phyloP scores from a whole-genome alignment of 768 basidiomycete genomes.

The Phlegmacium glaucopus region DNA sequence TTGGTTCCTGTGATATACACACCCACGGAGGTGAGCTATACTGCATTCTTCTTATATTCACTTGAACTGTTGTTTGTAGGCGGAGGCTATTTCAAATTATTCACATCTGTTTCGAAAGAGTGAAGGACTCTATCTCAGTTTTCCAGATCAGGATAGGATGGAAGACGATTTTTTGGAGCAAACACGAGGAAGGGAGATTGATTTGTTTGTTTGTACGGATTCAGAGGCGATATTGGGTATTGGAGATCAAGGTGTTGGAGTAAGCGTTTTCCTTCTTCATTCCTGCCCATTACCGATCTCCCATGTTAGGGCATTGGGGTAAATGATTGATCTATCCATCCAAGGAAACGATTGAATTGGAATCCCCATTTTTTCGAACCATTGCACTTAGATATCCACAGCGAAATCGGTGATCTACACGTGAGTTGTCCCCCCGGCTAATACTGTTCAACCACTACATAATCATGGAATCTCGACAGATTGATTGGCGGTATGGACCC shows the following conservation, averaged over 20 bases:
- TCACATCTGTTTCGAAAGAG: conserved; percentile 80
- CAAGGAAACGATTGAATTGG: too few species aligned
- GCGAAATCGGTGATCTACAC: conserved; percentile 81
- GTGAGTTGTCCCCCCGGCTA: conserved; percentile 23
- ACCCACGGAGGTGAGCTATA: conserved; percentile 59
- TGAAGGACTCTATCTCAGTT: conserved; percentile 73
- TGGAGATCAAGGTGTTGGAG: conserved; percentile 65
- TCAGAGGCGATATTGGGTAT: conserved; percentile 82
- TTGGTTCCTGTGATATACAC: conserved; percentile 77
- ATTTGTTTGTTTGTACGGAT: conserved; percentile 82
- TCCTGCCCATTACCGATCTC: too few species aligned
- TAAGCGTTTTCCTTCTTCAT: conserved; percentile 24
- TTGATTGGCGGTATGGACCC: conserved; percentile 68
- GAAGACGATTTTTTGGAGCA: conserved; percentile 74
- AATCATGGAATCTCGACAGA: conserved; percentile 23
- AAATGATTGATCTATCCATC: neutral
- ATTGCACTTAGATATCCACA: conserved; percentile 75
- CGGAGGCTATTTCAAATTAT: conserved; percentile 79
- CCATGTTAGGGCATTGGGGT: conserved; percentile 16
- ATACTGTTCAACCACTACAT: too few species aligned
- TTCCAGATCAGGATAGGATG: conserved; percentile 60
- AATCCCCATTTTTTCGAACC: too few species aligned
- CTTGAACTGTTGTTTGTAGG: conserved; percentile 33
- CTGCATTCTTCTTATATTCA: neutral
- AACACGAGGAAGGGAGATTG: conserved; percentile 57